Percentiles rank a stretch among this genome's conserved stretches.
phyloP scores from a whole-genome alignment of 768 basidiomycete genomes.

The Hygrophoropsis aurantiaca region DNA sequence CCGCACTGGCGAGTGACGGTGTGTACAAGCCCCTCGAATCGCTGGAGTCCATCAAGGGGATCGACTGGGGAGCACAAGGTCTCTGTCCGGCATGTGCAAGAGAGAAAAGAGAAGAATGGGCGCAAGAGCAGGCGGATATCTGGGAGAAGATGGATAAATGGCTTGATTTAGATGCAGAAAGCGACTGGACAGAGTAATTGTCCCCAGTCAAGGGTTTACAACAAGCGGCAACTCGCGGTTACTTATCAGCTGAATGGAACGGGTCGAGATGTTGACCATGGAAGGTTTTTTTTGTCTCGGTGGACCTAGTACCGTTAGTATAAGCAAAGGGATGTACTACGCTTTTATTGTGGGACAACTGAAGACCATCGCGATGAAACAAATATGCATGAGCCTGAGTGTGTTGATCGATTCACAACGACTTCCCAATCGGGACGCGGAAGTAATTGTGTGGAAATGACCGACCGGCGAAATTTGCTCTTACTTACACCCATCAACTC shows the following conservation, averaged over 20 bases:
- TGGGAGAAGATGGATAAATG: constrained; percentile 66
- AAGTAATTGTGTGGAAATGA: too few species aligned
- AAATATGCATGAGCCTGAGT: background rate
- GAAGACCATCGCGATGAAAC: background rate
- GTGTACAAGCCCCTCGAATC: constrained; percentile 76
- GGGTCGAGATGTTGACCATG: too few species aligned
- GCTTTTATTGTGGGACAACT: too few species aligned
- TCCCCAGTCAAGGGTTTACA: constrained; percentile 9
- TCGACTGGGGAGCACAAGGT: constrained; percentile 65
- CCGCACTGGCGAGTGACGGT: constrained; percentile 60
- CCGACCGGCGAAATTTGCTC: background rate
- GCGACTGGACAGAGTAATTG: constrained; percentile 5
- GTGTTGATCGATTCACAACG: constrained; percentile 1
- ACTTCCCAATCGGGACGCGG: constrained; percentile 6
- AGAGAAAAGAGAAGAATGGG: constrained; percentile 69
- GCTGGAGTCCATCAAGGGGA: constrained; percentile 55
- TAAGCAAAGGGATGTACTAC: too few species aligned
- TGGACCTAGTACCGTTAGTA: too few species aligned
- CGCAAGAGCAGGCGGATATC: too few species aligned
- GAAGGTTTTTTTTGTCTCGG: too few species aligned
- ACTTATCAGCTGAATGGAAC: background rate
- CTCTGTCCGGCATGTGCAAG: too few species aligned
- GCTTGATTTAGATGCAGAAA: constrained; percentile 41
- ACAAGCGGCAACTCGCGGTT: constrained; percentile 3
- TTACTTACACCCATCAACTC: background rate